Evolutionary conservation across 2,329 filamentous ascomycete species (phyloP).

Genomic region (Fusarium proliferatum): DNA sequence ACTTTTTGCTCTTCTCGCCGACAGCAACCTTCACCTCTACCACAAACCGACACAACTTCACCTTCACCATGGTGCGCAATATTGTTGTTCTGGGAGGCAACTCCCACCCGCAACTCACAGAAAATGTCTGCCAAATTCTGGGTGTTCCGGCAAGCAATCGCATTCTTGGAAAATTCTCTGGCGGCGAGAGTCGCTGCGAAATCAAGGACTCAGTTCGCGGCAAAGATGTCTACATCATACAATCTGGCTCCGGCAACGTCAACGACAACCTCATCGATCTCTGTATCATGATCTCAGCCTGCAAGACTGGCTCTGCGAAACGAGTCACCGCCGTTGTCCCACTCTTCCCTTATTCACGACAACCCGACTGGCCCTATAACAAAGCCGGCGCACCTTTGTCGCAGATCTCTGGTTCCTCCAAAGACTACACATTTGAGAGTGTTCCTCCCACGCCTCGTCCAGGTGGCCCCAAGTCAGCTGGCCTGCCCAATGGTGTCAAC

Average conservation of each 20-base stretch:
- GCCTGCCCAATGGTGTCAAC: slow-evolving; percentile 75
- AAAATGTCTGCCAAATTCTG: slow-evolving; percentile 88
- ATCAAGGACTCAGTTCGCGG: slow-evolving; percentile 96
- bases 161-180: slow-evolving; percentile 90
- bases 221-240: slow-evolving; percentile 99
- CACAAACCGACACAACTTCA: slow-evolving; percentile 26
- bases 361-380: slow-evolving; percentile 97
- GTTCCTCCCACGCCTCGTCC: slow-evolving; percentile 87
- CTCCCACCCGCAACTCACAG: slow-evolving; percentile 88
- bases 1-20: slow-evolving; percentile 38
- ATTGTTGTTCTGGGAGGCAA: slow-evolving; percentile 94
- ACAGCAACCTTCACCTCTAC: slow-evolving; percentile 18
- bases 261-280: slow-evolving; percentile 98
- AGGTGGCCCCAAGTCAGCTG: slow-evolving; percentile 73
- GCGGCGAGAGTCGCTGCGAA: slow-evolving; percentile 94
- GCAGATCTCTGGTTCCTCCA: slow-evolving; percentile 63
- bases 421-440: slow-evolving; percentile 89
- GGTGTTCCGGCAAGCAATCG: slow-evolving; percentile 87
- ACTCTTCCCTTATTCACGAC: slow-evolving; percentile 95
- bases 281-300: slow-evolving; percentile 98
- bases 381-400: slow-evolving; percentile 90
- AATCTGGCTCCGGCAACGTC: slow-evolving; percentile 90
- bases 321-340: slow-evolving; percentile 94
- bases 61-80: slow-evolving; percentile 83
- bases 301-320: slow-evolving; percentile 92